A percentile compares a stretch with the other conserved stretches of the same genome.
Evolutionary conservation across 2,329 filamentous ascomycete species (phyloP).

Genomic region (Ophiostoma montium): DNA sequence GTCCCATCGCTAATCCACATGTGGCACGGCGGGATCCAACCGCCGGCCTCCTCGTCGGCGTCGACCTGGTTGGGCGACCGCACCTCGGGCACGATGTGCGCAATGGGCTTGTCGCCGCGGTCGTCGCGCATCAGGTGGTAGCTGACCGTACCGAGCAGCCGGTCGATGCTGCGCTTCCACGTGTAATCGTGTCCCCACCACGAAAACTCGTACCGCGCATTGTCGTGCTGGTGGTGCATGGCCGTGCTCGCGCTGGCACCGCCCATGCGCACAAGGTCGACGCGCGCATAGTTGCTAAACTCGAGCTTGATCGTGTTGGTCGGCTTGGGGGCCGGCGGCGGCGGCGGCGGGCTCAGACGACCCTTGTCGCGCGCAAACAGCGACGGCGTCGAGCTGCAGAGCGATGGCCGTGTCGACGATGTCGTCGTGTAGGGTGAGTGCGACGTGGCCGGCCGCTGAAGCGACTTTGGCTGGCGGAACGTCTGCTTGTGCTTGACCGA

Average conservation of each 20-base stretch:
- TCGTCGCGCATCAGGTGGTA: slow-evolving; percentile 67
- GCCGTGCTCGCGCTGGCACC: neutral
- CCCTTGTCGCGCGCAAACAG: slow-evolving; percentile 16
- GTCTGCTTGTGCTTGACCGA: slow-evolving; percentile 16
- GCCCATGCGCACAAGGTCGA: slow-evolving; percentile 62
- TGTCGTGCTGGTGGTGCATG: neutral
- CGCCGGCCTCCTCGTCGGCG: slow-evolving; percentile 63
- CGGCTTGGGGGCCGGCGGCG: slow-evolving; percentile 27
- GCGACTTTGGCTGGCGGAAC: slow-evolving; percentile 18
- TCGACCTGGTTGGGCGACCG: slow-evolving; percentile 55
- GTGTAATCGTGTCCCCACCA: slow-evolving; percentile 38
- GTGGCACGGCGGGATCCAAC: slow-evolving; percentile 81
- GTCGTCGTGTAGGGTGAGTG: neutral
- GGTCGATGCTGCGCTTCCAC: slow-evolving; percentile 50
- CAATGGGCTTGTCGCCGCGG: slow-evolving; percentile 43
- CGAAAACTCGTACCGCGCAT: slow-evolving; percentile 75
- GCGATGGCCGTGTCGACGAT: neutral
- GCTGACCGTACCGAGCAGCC: slow-evolving; percentile 53
- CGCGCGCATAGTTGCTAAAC: slow-evolving; percentile 93
- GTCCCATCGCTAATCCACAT: slow-evolving; percentile 75
- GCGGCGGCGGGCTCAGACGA: slow-evolving; percentile 8
- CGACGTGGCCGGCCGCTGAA: neutral
- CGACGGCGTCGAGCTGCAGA: slow-evolving; percentile 13
- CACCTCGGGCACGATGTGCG: slow-evolving; percentile 73
- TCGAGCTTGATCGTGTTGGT: slow-evolving; percentile 79